These are phyloP conservation scores for Mucor saturninus DNA, from an alignment of 371 early-diverging fungal species.

Conservation along the genomic window DNA sequence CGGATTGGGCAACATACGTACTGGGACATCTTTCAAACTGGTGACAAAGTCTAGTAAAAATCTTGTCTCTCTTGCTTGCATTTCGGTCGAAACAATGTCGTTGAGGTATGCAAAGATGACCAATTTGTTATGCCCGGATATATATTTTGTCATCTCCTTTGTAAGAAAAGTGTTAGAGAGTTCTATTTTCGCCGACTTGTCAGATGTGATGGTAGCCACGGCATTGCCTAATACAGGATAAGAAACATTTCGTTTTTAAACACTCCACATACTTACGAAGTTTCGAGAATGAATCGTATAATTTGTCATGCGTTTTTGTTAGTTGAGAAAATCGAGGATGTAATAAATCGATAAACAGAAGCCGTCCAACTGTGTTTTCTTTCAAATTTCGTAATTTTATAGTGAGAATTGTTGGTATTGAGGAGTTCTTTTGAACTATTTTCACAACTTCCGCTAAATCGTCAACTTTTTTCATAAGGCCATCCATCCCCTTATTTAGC, in stretches of 20 bases:
- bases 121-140: not conserved
- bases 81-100: not conserved
- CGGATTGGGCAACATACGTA: not conserved
- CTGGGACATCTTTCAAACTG: not conserved
- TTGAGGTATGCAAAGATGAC: not conserved
- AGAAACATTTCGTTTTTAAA: not conserved
- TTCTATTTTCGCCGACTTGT: not conserved
- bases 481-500: not conserved
- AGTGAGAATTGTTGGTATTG: not conserved
- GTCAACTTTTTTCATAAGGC: not conserved
- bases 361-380: not conserved
- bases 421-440: not conserved
- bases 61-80: not conserved
- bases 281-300: not conserved
- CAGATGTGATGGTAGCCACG: not conserved
- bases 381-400: not conserved
- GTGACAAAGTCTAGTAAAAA: not conserved
- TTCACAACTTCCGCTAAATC: not conserved
- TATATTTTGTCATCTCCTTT: not conserved
- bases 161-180: not conserved
- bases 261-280: not conserved
- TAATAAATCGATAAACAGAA: not conserved
- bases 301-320: not conserved
- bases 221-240: not conserved
- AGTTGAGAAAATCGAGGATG: not conserved